These are phyloP conservation scores for Epichloe gansuensis DNA, from an alignment of 2,329 filamentous ascomycete species.

Conservation along the genomic window DNA sequence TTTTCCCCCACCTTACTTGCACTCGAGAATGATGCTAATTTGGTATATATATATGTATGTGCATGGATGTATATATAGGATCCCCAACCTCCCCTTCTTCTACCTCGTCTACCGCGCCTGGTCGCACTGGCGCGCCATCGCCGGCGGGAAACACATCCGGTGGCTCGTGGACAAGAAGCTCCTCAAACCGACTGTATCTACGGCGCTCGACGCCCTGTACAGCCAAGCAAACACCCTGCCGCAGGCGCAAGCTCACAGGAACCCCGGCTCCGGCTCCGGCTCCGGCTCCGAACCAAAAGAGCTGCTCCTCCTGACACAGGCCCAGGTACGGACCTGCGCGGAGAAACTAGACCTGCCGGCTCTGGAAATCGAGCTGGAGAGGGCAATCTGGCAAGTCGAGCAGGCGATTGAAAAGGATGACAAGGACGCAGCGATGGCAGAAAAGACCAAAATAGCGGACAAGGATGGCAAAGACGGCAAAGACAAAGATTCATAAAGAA, in stretches of 20 bases:
- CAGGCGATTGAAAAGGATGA: constrained; percentile 29
- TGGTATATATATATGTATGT: too few species aligned
- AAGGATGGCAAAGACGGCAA: constrained; percentile 2
- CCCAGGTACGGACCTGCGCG: constrained; percentile 44
- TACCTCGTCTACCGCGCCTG: constrained; percentile 85
- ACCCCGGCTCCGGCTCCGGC: neutral
- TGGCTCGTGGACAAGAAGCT: constrained; percentile 67
- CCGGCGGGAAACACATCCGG: constrained; percentile 72
- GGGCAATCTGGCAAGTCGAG: constrained; percentile 64
- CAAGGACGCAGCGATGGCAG: neutral
- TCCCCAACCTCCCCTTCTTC: constrained; percentile 94
- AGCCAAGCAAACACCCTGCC: constrained; percentile 23
- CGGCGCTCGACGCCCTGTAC: constrained; percentile 65
- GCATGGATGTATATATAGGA: constrained; percentile 29
- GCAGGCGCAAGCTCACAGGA: neutral
- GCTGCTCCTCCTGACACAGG: constrained; percentile 32
- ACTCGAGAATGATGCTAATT: neutral
- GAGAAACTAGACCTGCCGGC: constrained; percentile 54
- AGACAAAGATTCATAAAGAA: neutral
- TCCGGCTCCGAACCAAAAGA: constrained; percentile 10
- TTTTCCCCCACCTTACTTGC: constrained; percentile 9
- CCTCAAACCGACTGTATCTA: constrained; percentile 51
- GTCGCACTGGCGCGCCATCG: constrained; percentile 80
- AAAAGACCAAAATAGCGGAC: neutral
- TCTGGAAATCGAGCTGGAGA: constrained; percentile 58